Conservation (phyloP, 1,139 yeast genomes). For the Candida neerlandica region DNA sequence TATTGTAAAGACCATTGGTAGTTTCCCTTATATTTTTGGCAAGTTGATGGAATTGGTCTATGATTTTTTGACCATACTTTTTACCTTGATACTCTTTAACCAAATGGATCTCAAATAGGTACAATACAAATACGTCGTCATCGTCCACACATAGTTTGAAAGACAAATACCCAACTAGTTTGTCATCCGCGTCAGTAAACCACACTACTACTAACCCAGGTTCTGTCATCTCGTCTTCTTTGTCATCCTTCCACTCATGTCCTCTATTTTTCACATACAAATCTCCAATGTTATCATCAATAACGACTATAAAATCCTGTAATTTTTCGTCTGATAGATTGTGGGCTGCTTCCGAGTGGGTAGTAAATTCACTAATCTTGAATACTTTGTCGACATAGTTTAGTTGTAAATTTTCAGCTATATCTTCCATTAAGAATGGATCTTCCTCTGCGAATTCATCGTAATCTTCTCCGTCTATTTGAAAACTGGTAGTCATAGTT, state of each 20-base stretch:
- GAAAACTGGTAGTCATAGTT: constrained; percentile 12
- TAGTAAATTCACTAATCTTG: constrained; percentile 1
- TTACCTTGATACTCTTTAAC: constrained; percentile 27
- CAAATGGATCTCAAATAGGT: constrained; percentile 59
- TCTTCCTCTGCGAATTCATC: constrained; percentile 20
- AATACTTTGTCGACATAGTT: constrained; percentile 4
- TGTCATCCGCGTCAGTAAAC: constrained; percentile 19
- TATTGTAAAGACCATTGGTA: constrained; percentile 9
- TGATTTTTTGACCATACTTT: constrained; percentile 37
- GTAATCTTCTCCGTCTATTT: constrained; percentile 12
- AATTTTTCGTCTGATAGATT: constrained; percentile 15
- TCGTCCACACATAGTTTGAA: constrained; percentile 39
- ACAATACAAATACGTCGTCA: constrained; percentile 38
- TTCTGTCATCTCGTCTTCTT: constrained; percentile 49
- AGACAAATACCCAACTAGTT: constrained; percentile 46
- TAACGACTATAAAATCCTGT: constrained; percentile 23
- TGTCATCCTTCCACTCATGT: constrained; percentile 44
- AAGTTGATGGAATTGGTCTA: constrained; percentile 31
- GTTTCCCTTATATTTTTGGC: constrained; percentile 19
- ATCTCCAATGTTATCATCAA: constrained; percentile 35
- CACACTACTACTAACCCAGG: constrained; percentile 45
- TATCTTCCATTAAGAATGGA: constrained; percentile 14
- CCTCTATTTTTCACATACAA: constrained; percentile 37
- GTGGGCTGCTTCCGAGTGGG: constrained; percentile 5
- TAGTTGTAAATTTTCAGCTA: constrained; percentile 13